Evolutionary conservation across 257 asterid genomes (phyloP).

Genomic region (Handroanthus guayacan): DNA sequence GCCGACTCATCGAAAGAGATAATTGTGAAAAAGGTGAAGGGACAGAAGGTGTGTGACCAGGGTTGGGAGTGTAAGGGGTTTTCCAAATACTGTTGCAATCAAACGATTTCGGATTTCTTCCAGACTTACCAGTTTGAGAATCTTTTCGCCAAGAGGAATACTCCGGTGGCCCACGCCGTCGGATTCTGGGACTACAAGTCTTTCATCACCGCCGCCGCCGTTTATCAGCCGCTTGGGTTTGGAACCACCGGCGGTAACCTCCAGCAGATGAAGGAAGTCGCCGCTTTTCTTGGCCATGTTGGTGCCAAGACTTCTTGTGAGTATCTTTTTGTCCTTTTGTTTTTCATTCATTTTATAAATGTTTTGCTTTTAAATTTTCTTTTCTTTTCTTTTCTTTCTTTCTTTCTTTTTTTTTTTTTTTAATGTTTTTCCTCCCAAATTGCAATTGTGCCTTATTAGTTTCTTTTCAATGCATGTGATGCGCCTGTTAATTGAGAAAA

Average conservation of each 20-base stretch:
- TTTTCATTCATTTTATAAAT: neutral
- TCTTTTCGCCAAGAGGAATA: conserved; percentile 73
- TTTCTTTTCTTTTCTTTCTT: neutral
- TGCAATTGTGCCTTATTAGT: neutral
- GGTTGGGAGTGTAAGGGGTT: conserved; percentile 77
- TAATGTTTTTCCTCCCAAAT: neutral
- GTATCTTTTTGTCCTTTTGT: conserved; percentile 12
- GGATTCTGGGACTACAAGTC: conserved; percentile 85
- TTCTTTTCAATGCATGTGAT: neutral
- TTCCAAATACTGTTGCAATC: conserved; percentile 76
- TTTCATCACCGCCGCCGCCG: conserved; percentile 74
- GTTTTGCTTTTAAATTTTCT: neutral
- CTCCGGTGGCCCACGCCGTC: conserved; percentile 78
- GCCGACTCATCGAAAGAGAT: conserved; percentile 50
- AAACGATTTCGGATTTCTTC: conserved; percentile 74
- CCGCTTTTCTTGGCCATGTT: conserved; percentile 87
- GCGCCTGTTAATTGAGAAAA: neutral
- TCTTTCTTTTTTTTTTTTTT: neutral
- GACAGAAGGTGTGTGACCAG: conserved; percentile 66
- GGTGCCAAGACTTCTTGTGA: conserved; percentile 84
- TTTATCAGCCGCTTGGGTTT: conserved; percentile 78
- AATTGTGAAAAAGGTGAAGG: conserved; percentile 60
- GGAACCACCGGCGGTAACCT: conserved; percentile 82
- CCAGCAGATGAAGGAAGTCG: conserved; percentile 75
- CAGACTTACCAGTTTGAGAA: conserved; percentile 77